Conservation (phyloP, 352 stramenopile species). For the Globisporangium megalacanthum region DNA sequence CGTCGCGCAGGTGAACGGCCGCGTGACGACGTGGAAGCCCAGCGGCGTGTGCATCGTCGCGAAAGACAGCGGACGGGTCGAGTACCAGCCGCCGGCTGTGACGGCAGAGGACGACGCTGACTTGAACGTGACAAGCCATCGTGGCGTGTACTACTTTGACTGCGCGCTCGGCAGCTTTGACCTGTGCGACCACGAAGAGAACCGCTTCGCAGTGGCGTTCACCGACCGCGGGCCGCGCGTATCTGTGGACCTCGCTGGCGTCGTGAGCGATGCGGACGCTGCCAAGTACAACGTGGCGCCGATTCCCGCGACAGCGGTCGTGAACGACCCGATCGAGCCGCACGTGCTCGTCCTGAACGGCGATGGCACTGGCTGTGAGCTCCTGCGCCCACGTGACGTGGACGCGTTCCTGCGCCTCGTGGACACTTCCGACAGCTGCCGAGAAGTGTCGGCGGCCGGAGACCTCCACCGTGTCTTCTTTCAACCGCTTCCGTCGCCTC, state of each 20-base stretch:
- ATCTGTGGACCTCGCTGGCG: slow-evolving; percentile 49
- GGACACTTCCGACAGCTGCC: neutral
- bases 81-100: slow-evolving; percentile 24
- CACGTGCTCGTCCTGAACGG: slow-evolving; percentile 69
- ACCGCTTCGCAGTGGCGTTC: slow-evolving; percentile 50
- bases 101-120: slow-evolving; percentile 51
- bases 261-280: slow-evolving; percentile 44
- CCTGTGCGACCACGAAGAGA: slow-evolving; percentile 70
- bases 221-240: slow-evolving; percentile 22
- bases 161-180: slow-evolving; percentile 37
- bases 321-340: slow-evolving; percentile 74
- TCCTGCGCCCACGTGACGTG: slow-evolving; percentile 48
- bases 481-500: neutral
- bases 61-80: slow-evolving; percentile 68
- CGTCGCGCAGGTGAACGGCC: slow-evolving; percentile 66
- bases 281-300: slow-evolving; percentile 40
- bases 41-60: slow-evolving; percentile 40
- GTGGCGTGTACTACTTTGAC: slow-evolving; percentile 75
- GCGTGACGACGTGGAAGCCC: slow-evolving; percentile 42
- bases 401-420: slow-evolving; percentile 17
- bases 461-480: slow-evolving; percentile 9
- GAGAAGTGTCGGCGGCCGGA: neutral
- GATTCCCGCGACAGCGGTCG: slow-evolving; percentile 52
- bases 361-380: slow-evolving; percentile 57
- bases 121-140: slow-evolving; percentile 48